Percentiles rank a stretch among this genome's conserved stretches.
phyloP scores from a whole-genome alignment of 2,329 filamentous ascomycete genomes.

The Tolypocladium capitatum region DNA sequence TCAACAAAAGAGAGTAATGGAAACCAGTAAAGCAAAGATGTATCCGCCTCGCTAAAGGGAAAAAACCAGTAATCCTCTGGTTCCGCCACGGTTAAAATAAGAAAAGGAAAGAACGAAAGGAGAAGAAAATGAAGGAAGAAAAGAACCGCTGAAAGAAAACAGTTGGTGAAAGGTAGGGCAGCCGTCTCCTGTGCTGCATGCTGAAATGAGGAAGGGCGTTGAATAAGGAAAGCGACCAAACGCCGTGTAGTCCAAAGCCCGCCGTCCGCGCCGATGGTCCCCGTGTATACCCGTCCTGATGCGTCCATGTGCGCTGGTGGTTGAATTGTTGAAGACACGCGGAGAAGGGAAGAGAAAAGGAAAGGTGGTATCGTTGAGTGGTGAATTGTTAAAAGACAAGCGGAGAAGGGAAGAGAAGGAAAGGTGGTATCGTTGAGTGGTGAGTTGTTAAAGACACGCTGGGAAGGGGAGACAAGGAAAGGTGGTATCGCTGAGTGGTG shows the following conservation, averaged over 20 bases:
- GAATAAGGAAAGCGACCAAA: background rate
- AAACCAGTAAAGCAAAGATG: background rate
- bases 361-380: conserved; percentile 2
- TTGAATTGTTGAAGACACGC: background rate
- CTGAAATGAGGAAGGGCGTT: background rate
- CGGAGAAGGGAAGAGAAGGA: conserved; percentile 3
- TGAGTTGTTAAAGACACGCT: background rate
- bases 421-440: no score
- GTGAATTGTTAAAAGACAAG: background rate
- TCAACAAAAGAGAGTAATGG: background rate
- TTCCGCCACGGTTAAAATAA: background rate
- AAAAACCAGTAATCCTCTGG: background rate
- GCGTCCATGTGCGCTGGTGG: background rate
- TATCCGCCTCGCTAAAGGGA: background rate
- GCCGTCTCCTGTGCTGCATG: background rate
- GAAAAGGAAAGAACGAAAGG: no score
- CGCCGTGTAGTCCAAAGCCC: background rate
- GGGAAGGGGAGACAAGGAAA: conserved; percentile 3
- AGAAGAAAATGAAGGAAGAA: no score
- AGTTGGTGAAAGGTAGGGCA: background rate
- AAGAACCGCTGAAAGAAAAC: background rate
- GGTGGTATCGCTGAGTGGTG: background rate
- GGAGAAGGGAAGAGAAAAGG: conserved; percentile 3
- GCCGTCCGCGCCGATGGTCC: background rate
- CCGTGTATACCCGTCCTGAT: background rate